A percentile compares a stretch with the other conserved stretches of the same genome.
Conservation (phyloP, 164 flowering plant genomes). For the Tetrastigma voinierianum region DNA sequence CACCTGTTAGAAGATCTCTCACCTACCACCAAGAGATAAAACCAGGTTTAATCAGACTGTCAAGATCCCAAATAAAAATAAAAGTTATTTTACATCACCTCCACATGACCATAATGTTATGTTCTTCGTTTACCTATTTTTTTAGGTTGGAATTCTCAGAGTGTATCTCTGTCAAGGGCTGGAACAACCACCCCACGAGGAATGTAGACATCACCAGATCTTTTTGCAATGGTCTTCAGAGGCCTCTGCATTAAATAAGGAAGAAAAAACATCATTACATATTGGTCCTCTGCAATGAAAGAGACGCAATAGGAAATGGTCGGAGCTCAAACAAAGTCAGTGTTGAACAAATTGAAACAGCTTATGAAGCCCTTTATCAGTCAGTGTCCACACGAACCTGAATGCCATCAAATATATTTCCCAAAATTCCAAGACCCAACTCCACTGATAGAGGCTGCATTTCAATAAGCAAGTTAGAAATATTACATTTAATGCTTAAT, state of each 20-base stretch:
- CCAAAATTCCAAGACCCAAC: conserved; percentile 97
- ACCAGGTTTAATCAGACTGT: not conserved
- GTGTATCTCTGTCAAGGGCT: conserved; percentile 90
- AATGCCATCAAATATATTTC: conserved; percentile 98
- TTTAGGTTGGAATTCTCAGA: conserved; percentile 95
- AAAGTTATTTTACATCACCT: not conserved
- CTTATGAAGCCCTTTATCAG: not conserved
- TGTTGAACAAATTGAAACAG: not conserved
- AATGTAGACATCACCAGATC: conserved; percentile 96
- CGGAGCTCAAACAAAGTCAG: not conserved
- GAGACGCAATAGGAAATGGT: not conserved
- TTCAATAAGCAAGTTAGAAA: conserved; percentile 4
- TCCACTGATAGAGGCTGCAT: conserved; percentile 96
- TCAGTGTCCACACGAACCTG: conserved; percentile 55
- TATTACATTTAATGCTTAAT: not conserved
- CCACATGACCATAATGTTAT: not conserved
- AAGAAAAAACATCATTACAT: not conserved
- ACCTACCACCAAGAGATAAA: conserved; percentile 46
- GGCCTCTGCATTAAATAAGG: conserved; percentile 66
- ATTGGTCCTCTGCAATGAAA: no score
- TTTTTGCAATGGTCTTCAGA: conserved; percentile 88
- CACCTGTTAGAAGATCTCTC: conserved; percentile 91
- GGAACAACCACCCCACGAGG: conserved; percentile 99
- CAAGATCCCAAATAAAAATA: not conserved
- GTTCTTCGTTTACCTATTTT: conserved; percentile 59